A percentile compares a stretch with the other conserved stretches of the same genome.
phyloP scores from a whole-genome alignment of 176 grass and related monocot species.

The Paspalum notatum region DNA sequence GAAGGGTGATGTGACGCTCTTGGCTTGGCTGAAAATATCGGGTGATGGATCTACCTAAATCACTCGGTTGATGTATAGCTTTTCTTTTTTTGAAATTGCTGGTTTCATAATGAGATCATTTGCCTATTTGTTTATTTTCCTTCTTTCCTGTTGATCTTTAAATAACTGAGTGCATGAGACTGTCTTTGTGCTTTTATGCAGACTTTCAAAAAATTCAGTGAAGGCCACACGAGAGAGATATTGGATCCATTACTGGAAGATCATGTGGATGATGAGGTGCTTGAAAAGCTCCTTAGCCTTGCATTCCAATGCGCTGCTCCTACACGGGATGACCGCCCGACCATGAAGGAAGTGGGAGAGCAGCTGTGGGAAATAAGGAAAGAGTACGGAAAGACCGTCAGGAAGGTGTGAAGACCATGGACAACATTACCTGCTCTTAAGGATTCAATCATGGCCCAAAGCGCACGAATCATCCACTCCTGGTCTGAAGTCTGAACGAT shows the following conservation, averaged over 20 bases:
- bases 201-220: constrained; percentile 93
- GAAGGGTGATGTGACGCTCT: too few relatives aligned
- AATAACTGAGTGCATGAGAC: neutral
- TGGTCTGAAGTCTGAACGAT: constrained; percentile 21
- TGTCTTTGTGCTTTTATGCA: constrained; percentile 41
- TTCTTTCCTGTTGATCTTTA: neutral
- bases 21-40: too few relatives aligned
- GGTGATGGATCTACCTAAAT: too few relatives aligned
- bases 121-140: neutral
- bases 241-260: constrained; percentile 82
- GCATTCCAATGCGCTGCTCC: constrained; percentile 86
- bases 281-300: constrained; percentile 68
- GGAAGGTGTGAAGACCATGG: constrained; percentile 37
- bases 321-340: constrained; percentile 72
- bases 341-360: constrained; percentile 89
- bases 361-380: constrained; percentile 97
- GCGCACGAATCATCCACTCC: neutral
- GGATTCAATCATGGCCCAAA: neutral
- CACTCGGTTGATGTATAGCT: too few relatives aligned
- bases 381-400: constrained; percentile 55
- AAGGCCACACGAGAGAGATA: constrained; percentile 77
- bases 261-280: constrained; percentile 61
- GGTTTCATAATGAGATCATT: neutral
- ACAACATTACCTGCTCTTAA: neutral
- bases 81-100: too few relatives aligned